Evolutionary conservation across 164 flowering plant genomes (phyloP), one percentile per base, ranked within the genome.

Genomic region (Annona cherimola): DNA sequence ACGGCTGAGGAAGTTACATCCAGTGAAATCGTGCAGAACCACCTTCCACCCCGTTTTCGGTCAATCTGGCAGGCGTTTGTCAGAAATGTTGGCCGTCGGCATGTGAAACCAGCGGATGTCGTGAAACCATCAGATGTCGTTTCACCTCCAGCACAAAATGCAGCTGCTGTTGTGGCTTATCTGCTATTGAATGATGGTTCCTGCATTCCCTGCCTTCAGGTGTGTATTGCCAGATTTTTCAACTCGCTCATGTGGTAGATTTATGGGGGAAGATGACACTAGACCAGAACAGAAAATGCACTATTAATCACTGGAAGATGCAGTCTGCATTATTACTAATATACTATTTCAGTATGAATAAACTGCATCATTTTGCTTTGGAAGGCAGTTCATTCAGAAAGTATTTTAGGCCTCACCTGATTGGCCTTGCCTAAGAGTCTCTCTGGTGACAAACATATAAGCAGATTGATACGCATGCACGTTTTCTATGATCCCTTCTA

Each of bases 141-240:
- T n/a, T n/a, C n/a, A 78, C 35, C 5, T 71, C 19, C 71, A 35
- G 71, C 72, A 2, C 82, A 79, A 79, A 84, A 83, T 35, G 80
- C 50, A 12, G 80, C 87, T 75, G 72, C 87, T 76, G 83, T 86
- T 1, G 69, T 71, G 63, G 77, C 82, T 40, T 77, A 81, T 57
- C 77, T 95, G 86, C 86, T 77, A 77, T 74, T 93, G 20, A 85
- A 83, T 76, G 99, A 95, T 85, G 98, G 98, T 42, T 93, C 99
- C 19, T 89, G 88, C 72, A 86, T 79, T 74, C 75, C 85, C 20
- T 81, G 70, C 76, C 93, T 95, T 74, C 93, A 84, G 99, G 98
- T 95, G 81, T 45, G 50, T 59, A 40, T 61, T 20, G 20, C 14
- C 42, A 42, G 4, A 63, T 64, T 54, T 6, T 19, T 19, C 45